Base-by-base conservation (phyloP, 192 early-diverging fungal genomes). In the Coemansia aciculifera region DNA sequence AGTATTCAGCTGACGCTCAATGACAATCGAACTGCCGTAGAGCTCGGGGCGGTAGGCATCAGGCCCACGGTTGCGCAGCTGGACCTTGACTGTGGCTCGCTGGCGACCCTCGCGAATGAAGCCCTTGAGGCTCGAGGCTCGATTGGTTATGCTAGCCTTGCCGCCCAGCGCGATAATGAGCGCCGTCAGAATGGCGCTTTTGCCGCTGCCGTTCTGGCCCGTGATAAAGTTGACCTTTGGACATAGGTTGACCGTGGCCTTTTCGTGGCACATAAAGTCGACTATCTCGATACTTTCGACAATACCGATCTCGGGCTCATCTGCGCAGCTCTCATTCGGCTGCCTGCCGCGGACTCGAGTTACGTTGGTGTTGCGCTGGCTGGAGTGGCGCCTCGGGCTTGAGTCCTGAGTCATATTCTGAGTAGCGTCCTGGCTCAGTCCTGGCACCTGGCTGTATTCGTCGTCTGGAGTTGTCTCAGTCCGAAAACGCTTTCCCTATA, bases 171-270 rank as follows among this genome's bases (percentile, higher is more conserved):
- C 92, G 48, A 99, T 86, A 5, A 88, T 91, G 7, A 99, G 86
- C 10, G 88, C 96, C 0, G 95, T 97, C 36, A 99, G 80, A 60
- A 98, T 93, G 32, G 96, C 95, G 73, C 91, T 93, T 78, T 99
- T 99, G n/a, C 97, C 97, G 74, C 90, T 93, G 61, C 96, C 97
- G 73, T 98, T 99, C 66, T 97, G 94, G 11, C 97, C 97, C 59
- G 94, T 93, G 37, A 99, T 89, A 79, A 99, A 99, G 79, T 99
- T 98, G 59, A 99, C 89, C 56, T 93, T 90, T 6, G 92, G 88
- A 27, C 90, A 88, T 64, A 99, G 89, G 42, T 86, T 69, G 3
- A 98, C 89, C 19, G 85, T 84, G 7, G 95, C 85, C 44, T 85
- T 87, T 36, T 89, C 87, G 81, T 99, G 97, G 73, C 96, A 98